These are phyloP conservation scores for Tetrahymena borealis DNA, from an alignment of 73 alveolate genomes.

Conservation along the genomic window DNA sequence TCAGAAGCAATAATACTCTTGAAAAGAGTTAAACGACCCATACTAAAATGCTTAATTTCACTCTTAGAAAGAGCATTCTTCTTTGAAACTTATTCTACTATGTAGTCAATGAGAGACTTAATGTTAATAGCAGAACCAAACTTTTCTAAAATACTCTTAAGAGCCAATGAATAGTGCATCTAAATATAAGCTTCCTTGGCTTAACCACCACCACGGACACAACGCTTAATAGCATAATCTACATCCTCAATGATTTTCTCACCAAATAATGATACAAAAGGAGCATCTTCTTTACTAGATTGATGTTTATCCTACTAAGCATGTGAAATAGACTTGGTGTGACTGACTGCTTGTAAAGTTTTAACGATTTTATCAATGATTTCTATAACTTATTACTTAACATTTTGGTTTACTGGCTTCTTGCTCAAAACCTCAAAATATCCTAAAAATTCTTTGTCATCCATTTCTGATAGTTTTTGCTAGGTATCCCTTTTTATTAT, in stretches of 20 bases:
- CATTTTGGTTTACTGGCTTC: neutral
- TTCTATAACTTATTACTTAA: neutral
- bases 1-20: neutral
- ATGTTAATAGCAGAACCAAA: neutral
- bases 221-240: neutral
- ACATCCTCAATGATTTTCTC: neutral
- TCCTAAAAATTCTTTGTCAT: neutral
- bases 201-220: constrained; percentile 2
- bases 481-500: neutral
- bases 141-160: neutral
- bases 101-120: neutral
- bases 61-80: neutral
- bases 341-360: neutral
- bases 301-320: neutral
- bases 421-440: neutral
- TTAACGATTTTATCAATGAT: neutral
- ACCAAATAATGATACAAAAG: neutral
- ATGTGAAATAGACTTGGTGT: neutral
- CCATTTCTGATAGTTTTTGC: neutral
- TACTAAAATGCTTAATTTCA: neutral
- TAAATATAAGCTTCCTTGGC: neutral
- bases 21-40: neutral
- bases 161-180: neutral
- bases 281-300: neutral
- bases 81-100: neutral